Percentiles rank a stretch among this genome's conserved stretches.
These are phyloP conservation scores for Logfia minima DNA, from an alignment of 129 eudicot species.

Conservation along the genomic window DNA sequence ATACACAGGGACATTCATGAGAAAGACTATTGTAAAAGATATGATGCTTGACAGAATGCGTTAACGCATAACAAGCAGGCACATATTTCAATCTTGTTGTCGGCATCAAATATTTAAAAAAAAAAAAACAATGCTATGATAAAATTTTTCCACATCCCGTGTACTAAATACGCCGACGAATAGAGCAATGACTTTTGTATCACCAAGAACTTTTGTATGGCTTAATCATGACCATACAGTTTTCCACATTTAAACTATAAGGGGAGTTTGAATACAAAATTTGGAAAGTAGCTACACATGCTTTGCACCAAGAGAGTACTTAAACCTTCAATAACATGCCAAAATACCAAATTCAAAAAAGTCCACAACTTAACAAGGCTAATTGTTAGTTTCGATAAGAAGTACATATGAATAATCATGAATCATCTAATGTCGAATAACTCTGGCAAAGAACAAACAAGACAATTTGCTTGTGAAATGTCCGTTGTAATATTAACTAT, in stretches of 20 bases:
- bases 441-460: neutral
- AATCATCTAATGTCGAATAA: neutral
- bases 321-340: neutral
- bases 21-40: neutral
- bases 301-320: neutral
- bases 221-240: neutral
- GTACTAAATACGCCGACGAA: conserved; percentile 7
- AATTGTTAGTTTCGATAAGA: neutral
- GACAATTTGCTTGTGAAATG: neutral
- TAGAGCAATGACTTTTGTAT: neutral
- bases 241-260: neutral
- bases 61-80: conserved; percentile 2
- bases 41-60: neutral
- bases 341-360: neutral
- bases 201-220: neutral
- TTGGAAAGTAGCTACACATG: neutral
- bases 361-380: too few relatives aligned
- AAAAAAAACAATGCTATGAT: neutral
- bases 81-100: neutral
- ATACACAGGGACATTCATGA: neutral
- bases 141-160: neutral
- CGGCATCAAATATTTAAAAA: neutral
- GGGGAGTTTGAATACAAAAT: neutral
- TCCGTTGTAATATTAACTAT: neutral
- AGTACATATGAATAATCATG: neutral